Evolutionary conservation across 176 grass and related monocot species (phyloP), one percentile per base, ranked within the genome.

Genomic region (Oropetium thomaeum): DNA sequence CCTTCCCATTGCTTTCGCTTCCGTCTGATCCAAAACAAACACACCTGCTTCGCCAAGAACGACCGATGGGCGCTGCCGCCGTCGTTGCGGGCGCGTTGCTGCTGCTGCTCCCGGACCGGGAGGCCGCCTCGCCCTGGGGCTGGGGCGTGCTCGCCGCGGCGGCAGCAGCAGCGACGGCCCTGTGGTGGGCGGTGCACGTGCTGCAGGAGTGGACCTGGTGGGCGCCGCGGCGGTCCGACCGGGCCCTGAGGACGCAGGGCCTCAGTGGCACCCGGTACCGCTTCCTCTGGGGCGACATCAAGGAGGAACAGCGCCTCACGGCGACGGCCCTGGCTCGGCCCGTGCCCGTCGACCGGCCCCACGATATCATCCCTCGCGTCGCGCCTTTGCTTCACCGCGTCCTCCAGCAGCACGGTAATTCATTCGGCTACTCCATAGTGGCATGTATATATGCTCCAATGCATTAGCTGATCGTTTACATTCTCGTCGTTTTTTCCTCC

Each of bases 261-360:
- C 75, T 93, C 4, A 20, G 30, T n/a, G 87, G 90, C 61, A 93
- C 76, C 68, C 15, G 51, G 4, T 93, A 89, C 67, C 77, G 84
- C 19, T 72, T 90, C 67, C 81, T 77, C 76, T 5, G 37, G 26
- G 90, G 84, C 4, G 87, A 93, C 78, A 29, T 85, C 67, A 75
- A 28, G 73, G 80, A 87, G 43, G 74, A 57, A 10, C 28, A 28
- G 30, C 62, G 70, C n/a, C 75, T 95, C 37, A 8, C 5, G 47
- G 34, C 1, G 67, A 88, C 51, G 34, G 92, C 82, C 26, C 23
- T 42, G 37, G 42, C 79, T 42, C 86, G 37, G 58, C 85, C 92
- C 26, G 66, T 95, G 61, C 51, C 70, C 23, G 29, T 58, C 22
- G 60, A 78, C 68, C 74, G 40, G 34, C 62, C 84, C 10, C 92